Evolutionary conservation across 306 rosid species (phyloP).

Genomic region (Ammopiptanthus mongolicus): DNA sequence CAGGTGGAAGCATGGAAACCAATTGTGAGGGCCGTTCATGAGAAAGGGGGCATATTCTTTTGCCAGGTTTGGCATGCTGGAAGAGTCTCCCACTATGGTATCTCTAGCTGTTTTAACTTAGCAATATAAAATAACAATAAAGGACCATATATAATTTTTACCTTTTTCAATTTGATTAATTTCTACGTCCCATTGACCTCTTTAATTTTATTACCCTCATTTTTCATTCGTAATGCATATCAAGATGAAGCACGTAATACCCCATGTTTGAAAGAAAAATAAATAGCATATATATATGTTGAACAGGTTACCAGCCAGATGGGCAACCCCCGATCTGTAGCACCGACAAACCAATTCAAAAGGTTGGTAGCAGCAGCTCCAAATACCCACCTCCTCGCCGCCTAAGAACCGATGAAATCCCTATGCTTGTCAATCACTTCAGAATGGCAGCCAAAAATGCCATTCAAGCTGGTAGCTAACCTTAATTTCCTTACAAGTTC

Average conservation of each 20-base stretch:
- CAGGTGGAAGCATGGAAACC: constrained; percentile 55
- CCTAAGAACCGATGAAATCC: constrained; percentile 32
- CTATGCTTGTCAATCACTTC: constrained; percentile 26
- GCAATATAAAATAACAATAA: neutral
- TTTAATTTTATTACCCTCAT: neutral
- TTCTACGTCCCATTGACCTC: neutral
- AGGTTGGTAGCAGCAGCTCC: constrained; percentile 21
- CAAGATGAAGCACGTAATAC: neutral
- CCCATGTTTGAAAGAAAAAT: neutral
- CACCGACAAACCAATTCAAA: constrained; percentile 22
- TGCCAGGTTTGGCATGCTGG: constrained; percentile 65
- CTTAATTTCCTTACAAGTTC: neutral
- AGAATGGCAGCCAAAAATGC: constrained; percentile 37
- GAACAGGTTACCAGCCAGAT: constrained; percentile 29
- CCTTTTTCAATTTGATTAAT: neutral
- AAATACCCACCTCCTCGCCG: constrained; percentile 31
- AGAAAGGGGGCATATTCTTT: constrained; percentile 44
- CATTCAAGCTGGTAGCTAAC: constrained; percentile 31
- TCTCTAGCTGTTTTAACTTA: neutral
- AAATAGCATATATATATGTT: too few species aligned
- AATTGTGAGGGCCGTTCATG: constrained; percentile 47
- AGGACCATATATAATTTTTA: too few species aligned
- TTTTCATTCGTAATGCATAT: neutral
- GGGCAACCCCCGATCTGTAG: constrained; percentile 38
- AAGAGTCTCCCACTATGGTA: constrained; percentile 37